These are phyloP conservation scores for Aaosphaeria arxii DNA, from an alignment of 2,329 filamentous ascomycete genomes.

Conservation along the genomic window DNA sequence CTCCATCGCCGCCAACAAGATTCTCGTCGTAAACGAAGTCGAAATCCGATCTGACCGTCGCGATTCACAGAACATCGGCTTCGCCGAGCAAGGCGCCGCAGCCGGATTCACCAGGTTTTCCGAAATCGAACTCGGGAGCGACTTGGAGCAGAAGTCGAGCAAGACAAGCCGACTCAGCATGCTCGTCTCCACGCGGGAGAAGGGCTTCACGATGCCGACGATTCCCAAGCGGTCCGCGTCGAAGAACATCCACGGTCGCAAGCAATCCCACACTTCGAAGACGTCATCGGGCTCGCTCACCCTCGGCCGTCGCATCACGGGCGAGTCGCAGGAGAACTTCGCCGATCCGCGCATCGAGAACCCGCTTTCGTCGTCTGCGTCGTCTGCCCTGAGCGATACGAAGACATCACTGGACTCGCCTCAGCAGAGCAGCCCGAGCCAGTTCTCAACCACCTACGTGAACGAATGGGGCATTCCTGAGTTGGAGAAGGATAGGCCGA, in stretches of 20 bases:
- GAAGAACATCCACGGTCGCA: neutral
- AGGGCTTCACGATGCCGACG: neutral
- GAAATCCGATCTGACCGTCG: conserved; percentile 28
- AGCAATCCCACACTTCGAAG: conserved; percentile 5
- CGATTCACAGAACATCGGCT: conserved; percentile 11
- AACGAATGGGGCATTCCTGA: conserved; percentile 13
- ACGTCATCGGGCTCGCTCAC: neutral
- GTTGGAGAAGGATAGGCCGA: conserved; percentile 6
- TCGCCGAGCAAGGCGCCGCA: conserved; percentile 8
- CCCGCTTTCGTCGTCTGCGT: neutral
- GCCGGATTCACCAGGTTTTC: neutral
- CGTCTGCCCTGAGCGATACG: neutral
- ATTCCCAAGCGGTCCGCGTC: neutral
- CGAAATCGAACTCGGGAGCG: neutral
- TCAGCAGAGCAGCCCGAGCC: neutral
- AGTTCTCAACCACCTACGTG: conserved; percentile 13
- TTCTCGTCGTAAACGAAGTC: conserved; percentile 39
- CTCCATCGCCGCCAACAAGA: conserved; percentile 29
- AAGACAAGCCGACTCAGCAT: neutral
- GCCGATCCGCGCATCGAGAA: conserved; percentile 4
- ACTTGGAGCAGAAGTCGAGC: neutral
- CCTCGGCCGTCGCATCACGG: conserved; percentile 10
- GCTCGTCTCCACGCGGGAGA: neutral
- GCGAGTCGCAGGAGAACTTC: conserved; percentile 25
- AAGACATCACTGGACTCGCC: neutral